Conservation (phyloP, 2,329 filamentous ascomycete species). For the Ceratocystis destructans region DNA sequence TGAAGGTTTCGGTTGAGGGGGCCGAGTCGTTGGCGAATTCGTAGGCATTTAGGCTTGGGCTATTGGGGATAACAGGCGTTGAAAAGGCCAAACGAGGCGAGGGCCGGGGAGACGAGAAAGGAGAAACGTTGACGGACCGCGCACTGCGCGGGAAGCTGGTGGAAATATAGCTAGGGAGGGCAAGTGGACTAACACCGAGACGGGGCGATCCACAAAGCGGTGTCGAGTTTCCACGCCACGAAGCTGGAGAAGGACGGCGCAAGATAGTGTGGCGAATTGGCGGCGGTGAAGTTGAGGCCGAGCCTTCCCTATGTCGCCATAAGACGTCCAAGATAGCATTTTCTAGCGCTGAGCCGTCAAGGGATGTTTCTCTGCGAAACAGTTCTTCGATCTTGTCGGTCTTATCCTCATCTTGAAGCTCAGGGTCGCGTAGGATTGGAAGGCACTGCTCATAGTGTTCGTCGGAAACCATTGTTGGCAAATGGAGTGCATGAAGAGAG, state of each 20-base stretch:
- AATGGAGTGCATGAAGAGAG: slow-evolving; percentile 7
- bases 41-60: slow-evolving; percentile 85
- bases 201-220: slow-evolving; percentile 73
- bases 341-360: slow-evolving; percentile 67
- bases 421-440: slow-evolving; percentile 68
- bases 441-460: slow-evolving; percentile 84
- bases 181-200: slow-evolving; percentile 66
- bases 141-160: slow-evolving; percentile 64
- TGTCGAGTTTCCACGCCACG: slow-evolving; percentile 76
- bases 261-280: slow-evolving; percentile 80
- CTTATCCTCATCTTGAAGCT: slow-evolving; percentile 86
- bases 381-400: slow-evolving; percentile 82
- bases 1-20: slow-evolving; percentile 71
- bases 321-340: slow-evolving; percentile 82
- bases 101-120: slow-evolving; percentile 84
- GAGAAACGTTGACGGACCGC: slow-evolving; percentile 65
- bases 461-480: slow-evolving; percentile 67
- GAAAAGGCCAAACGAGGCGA: slow-evolving; percentile 84
- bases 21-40: slow-evolving; percentile 76
- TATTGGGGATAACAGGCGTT: slow-evolving; percentile 82
- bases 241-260: slow-evolving; percentile 79
- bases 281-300: slow-evolving; percentile 60
- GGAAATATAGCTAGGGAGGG: slow-evolving; percentile 69
- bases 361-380: slow-evolving; percentile 60
- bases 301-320: slow-evolving; percentile 66